Base-by-base conservation (phyloP, 2,329 filamentous ascomycete genomes). In the Claviceps cyperi region DNA sequence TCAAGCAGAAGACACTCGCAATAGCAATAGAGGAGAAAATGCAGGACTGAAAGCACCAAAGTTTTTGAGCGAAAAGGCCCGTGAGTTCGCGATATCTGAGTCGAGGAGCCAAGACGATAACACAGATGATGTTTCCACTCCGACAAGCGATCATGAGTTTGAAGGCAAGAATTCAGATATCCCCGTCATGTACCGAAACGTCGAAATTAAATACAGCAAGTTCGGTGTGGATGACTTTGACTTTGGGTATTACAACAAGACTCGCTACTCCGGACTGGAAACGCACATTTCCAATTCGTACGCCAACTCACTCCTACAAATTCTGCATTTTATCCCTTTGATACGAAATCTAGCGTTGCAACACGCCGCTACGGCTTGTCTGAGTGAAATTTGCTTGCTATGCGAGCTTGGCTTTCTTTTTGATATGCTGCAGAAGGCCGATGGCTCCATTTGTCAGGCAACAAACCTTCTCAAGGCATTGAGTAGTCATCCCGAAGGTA, bases 211-310 rank as follows among this genome's bases (percentile, higher is more conserved):
- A 64, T 98, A 97, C 71, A 96, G 91, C 73, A 94, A 89, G 63
- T 98, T 96, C 65, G 92, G 92, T 19, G 89, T 98, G n/a, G 91
- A 97, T 60, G 94, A 98, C 65, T 98, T 98, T 64, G 92, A 98
- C 65, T 98, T 98, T 67, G 84, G 85, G 51, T 97, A 87, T 65
- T 98, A 94, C 73, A 98, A 98, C 67, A 89, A 86, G 63, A 97
- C 94, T 1, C 75, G 72, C 22, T 95, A 88, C 62, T 95, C 92
- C 9, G 92, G 92, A 0, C 72, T 98, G 39, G 91, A 98, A 64
- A 98, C 87, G 44, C 91, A 98, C 63, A 96, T 98, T 53, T 80
- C 89, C 41, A 97, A 98, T 63, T 96, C 91, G 2, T 98, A 97
- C 61, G 87, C 90, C 50, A 98, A 98, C 59, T 78, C 92, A 0